Base-by-base conservation (phyloP, 805 yeast species). In the Myxozyma sirexii region DNA sequence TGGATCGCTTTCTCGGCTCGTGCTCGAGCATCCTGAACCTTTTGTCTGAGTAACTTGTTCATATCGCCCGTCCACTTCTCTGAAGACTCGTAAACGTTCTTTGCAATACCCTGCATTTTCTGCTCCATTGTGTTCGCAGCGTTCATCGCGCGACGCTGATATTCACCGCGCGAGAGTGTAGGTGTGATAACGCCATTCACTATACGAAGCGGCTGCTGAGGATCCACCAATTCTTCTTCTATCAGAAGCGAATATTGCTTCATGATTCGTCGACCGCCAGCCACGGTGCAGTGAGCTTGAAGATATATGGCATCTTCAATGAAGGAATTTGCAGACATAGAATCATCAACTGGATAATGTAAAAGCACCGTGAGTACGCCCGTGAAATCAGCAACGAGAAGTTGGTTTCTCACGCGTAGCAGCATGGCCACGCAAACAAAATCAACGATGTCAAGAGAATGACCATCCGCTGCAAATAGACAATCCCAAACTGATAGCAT, bases 361-460 rank as follows among this genome's bases (percentile, higher is more conserved):
- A 63, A 52, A 15, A 63, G 48, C 8, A 62, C 23, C 15, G 65
- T 56, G 26, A 63, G 24, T 4, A 41, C 61, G 8, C 65, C 66
- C 5, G 66, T 63, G 27, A 56, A 63, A 43, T 60, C 65, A 17
- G 59, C 54, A 10, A 38, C 6, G 12, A 63, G 37, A 23, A 63
- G 44, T 38, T 51, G 61, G 10, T 54, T 54, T 1, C 73, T 57
- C n/a, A 74, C 52, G n/a, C 74, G 58, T n/a, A 71, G 41, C 27
- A 74, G 50, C 69, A 74, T 61, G 3, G 71, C 75, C 1, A 71
- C 70, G 56, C 76, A 72, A 2, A 74, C 64, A 50, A 70, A 74
- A 47, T 74, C 74, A 5, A 74, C 73, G 10, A 74, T 52, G 5
- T 67, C 70, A 24, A 72, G 56, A 13, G 70, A 58, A 29, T 60